Percentiles rank a stretch among this genome's conserved stretches.
phyloP scores from a whole-genome alignment of 108 stramenopile species.

The Pseudonitzschia multiseries region DNA sequence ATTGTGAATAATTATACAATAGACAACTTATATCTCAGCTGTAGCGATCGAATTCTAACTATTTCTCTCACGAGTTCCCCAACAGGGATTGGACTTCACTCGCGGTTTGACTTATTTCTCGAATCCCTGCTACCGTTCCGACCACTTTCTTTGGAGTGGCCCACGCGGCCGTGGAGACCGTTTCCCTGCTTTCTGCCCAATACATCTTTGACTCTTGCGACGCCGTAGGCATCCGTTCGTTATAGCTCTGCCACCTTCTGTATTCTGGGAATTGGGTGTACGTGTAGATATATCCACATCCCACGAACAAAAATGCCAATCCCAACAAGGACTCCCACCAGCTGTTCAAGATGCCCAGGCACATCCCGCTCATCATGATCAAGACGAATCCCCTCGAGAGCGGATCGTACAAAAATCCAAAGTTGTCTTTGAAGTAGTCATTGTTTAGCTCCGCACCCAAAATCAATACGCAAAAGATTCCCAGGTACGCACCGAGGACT shows the following conservation, averaged over 20 bases:
- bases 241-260: slow-evolving; percentile 36
- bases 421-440: slow-evolving; percentile 34
- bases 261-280: slow-evolving; percentile 41
- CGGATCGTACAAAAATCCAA: slow-evolving; percentile 50
- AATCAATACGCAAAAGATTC: slow-evolving; percentile 28
- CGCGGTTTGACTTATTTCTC: neutral
- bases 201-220: slow-evolving; percentile 11
- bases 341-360: slow-evolving; percentile 25
- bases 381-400: slow-evolving; percentile 30
- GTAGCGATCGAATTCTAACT: no score
- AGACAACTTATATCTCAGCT: no score
- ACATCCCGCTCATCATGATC: slow-evolving; percentile 37
- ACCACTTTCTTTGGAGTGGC: neutral
- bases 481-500: slow-evolving; percentile 38
- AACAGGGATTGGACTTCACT: slow-evolving; percentile 2
- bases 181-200: neutral
- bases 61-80: neutral
- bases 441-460: slow-evolving; percentile 42
- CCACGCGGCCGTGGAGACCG: slow-evolving; percentile 1
- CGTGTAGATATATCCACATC: slow-evolving; percentile 27
- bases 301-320: slow-evolving; percentile 21
- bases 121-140: no score
- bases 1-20: no score
- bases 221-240: slow-evolving; percentile 24
- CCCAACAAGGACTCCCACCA: slow-evolving; percentile 40